Conservation (phyloP, 495 filamentous ascomycete species). For the Apiosordaria backusii region DNA sequence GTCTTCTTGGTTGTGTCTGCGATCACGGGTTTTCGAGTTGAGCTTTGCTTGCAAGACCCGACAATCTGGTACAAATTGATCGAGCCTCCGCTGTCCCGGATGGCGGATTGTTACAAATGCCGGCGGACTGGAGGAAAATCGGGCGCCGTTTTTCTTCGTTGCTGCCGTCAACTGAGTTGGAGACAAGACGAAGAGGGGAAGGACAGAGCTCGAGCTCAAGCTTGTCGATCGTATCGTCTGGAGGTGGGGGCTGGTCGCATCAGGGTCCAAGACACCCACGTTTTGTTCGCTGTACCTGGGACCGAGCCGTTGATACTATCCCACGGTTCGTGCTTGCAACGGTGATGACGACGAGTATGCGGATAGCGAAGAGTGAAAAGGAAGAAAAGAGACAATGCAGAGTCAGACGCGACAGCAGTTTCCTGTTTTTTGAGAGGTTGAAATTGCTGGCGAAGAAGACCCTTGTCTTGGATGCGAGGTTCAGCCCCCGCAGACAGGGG, state of each 20-base stretch:
- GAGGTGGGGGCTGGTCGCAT: not conserved
- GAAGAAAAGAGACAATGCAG: constrained; percentile 4
- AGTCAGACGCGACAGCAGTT: not conserved
- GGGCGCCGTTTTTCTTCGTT: not conserved
- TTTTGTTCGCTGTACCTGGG: not conserved
- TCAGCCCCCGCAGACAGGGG: constrained; percentile 5
- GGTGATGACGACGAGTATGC: not conserved
- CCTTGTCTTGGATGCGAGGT: not conserved
- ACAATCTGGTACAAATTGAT: not conserved
- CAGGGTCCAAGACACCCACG: not conserved
- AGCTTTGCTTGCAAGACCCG: not conserved
- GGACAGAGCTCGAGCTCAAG: not conserved
- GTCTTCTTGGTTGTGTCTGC: not conserved
- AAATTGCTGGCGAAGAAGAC: constrained; percentile 5
- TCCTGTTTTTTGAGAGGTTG: not conserved
- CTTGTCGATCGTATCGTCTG: not conserved
- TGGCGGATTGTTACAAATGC: not conserved
- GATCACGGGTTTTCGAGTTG: not conserved
- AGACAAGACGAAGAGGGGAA: not conserved
- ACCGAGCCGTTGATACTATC: not conserved
- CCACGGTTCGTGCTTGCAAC: not conserved
- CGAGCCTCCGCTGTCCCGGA: not conserved
- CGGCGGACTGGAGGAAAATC: not conserved
- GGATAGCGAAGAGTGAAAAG: not conserved
- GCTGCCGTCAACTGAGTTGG: not conserved